These are phyloP conservation scores for Metschnikowia bowlesiae DNA, from an alignment of 805 yeast species.

Conservation along the genomic window DNA sequence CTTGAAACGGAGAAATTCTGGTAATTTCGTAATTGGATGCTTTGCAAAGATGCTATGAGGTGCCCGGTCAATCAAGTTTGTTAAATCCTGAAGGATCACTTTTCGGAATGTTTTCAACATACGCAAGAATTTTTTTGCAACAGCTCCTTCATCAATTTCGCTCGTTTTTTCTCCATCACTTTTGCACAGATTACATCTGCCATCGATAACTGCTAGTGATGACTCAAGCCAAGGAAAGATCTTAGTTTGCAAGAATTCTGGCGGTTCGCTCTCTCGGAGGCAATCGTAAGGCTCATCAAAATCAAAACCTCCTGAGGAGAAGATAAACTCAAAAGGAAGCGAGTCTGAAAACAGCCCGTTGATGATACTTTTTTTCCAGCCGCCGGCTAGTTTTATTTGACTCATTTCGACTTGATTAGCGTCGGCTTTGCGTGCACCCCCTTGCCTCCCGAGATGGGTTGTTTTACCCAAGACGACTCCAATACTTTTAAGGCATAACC, in stretches of 20 bases:
- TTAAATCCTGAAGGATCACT: neutral
- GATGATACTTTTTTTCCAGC: neutral
- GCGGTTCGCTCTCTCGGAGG: slow-evolving; percentile 6
- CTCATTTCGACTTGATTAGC: neutral
- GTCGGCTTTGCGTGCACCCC: neutral
- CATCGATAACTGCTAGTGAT: neutral
- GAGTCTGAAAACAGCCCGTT: neutral
- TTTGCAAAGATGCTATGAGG: neutral
- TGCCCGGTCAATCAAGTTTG: neutral
- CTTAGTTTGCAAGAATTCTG: neutral
- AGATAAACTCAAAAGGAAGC: slow-evolving; percentile 2
- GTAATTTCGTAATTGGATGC: neutral
- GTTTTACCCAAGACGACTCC: neutral
- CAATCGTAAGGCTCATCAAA: slow-evolving; percentile 1
- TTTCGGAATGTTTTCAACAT: neutral
- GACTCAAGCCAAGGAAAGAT: slow-evolving; percentile 8
- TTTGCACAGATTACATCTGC: neutral
- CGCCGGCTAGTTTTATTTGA: slow-evolving; percentile 1
- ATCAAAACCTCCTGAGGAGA: slow-evolving; percentile 4
- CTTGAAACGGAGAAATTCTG: neutral
- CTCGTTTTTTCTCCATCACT: neutral
- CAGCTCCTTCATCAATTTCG: neutral
- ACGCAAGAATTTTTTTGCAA: neutral
- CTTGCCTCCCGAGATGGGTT: neutral
- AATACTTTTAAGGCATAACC: neutral